Conservation (phyloP, 2,329 filamentous ascomycete genomes). For the Hypoxylon sp. region DNA sequence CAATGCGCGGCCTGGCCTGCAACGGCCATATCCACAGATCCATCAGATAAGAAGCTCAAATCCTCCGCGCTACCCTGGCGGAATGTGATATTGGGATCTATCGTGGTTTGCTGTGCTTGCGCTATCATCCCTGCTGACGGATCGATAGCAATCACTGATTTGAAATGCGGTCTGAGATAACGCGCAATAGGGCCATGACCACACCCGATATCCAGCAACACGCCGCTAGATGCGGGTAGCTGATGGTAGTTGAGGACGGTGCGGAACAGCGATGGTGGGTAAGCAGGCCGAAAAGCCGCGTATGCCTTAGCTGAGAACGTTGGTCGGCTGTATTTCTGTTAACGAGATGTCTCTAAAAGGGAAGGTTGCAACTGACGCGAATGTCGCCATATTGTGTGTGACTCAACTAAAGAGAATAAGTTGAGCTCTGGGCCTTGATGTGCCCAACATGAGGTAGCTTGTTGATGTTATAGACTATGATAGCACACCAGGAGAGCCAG, state of each 20-base stretch:
- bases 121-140: conserved; percentile 70
- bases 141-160: conserved; percentile 67
- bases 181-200: conserved; percentile 72
- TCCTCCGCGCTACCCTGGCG: conserved; percentile 67
- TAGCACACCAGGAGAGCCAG: conserved; percentile 1
- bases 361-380: conserved; percentile 58
- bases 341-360: conserved; percentile 30
- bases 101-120: conserved; percentile 62
- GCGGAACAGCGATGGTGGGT: conserved; percentile 68
- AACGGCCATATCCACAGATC: conserved; percentile 66
- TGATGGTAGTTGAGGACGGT: conserved; percentile 69
- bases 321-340: conserved; percentile 61
- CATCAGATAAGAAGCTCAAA: conserved; percentile 64
- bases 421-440: conserved; percentile 28
- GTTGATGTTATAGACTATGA: conserved; percentile 30
- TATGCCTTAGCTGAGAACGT: conserved; percentile 71
- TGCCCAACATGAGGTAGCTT: conserved; percentile 16
- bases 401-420: conserved; percentile 37
- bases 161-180: conserved; percentile 67
- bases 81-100: conserved; percentile 63
- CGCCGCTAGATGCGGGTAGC: conserved; percentile 51
- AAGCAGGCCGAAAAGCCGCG: conserved; percentile 71
- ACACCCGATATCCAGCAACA: conserved; percentile 72
- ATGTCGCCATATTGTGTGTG: conserved; percentile 61
- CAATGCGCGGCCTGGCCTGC: conserved; percentile 74